Evolutionary conservation across 305 asterid species (phyloP).

Genomic region (Ajuga reptans): DNA sequence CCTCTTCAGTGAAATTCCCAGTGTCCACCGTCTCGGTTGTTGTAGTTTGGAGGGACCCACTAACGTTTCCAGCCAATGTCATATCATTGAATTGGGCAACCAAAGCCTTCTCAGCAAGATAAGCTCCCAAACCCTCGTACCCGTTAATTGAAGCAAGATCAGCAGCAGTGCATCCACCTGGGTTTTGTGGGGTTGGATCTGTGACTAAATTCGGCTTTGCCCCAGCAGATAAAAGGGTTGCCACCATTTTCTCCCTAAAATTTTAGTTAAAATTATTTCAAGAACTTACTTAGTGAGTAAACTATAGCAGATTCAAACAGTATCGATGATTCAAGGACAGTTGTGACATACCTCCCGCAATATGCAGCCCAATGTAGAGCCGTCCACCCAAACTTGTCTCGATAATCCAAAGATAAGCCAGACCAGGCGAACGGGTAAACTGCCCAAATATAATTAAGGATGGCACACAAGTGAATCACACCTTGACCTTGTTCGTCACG

Average conservation of each 20-base stretch:
- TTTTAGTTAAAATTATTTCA: conserved; percentile 13
- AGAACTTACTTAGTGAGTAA: not conserved
- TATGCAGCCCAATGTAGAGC: conserved; percentile 97
- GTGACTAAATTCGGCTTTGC: conserved; percentile 91
- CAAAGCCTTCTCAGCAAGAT: conserved; percentile 90
- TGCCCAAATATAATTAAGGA: conserved; percentile 88
- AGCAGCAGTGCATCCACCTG: conserved; percentile 77
- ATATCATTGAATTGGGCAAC: conserved; percentile 77
- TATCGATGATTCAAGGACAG: not conserved
- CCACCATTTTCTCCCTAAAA: conserved; percentile 91
- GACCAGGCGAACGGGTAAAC: conserved; percentile 67
- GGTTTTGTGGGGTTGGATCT: conserved; percentile 71
- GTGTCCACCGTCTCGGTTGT: conserved; percentile 31
- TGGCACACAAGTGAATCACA: conserved; percentile 88
- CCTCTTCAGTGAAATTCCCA: conserved; percentile 60
- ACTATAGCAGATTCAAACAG: not conserved
- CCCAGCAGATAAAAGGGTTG: conserved; percentile 80
- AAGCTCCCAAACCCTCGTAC: conserved; percentile 85
- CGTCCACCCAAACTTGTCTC: conserved; percentile 95
- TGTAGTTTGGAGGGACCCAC: conserved; percentile 62
- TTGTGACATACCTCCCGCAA: conserved; percentile 61
- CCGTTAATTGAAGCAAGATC: conserved; percentile 85
- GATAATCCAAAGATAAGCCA: conserved; percentile 76
- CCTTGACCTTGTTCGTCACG: conserved; percentile 90
- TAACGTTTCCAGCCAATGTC: conserved; percentile 90